Evolutionary conservation across 495 filamentous ascomycete genomes (phyloP), one percentile per base, ranked within the genome.

Genomic region (Penicillium antarcticum): DNA sequence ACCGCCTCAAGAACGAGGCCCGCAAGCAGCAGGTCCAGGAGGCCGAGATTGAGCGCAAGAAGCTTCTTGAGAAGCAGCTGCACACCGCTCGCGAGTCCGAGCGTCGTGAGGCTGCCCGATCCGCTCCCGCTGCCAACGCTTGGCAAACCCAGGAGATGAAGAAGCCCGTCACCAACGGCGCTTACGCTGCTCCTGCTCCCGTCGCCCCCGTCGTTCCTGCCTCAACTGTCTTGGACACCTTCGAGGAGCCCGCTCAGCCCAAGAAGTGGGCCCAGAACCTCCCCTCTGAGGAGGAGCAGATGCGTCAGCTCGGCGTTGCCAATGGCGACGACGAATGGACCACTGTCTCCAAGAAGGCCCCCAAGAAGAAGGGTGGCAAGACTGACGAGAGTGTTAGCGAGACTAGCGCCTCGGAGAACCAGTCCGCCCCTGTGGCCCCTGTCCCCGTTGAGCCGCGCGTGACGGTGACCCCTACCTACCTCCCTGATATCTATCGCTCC

Each of bases 211-310:
- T 52, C 17, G 42, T 64, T 23, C 34, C 53, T 21, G 41, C 57
- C 41, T 5, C 36, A 1, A 14, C 19, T 24, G 36, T 49, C 8
- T 37, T 49, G 11, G 46, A 49, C 11, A 49, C 46, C 13, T 49
- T 49, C 8, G 46, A 49, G 37, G 18, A 76, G 11, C 58, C 66
- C 40, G 63, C 57, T 18, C 42, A 57, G 42, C 52, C 56, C 47
- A 66, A 63, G 48, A 59, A 69, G 53, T 87, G 79, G 83, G 70
- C 74, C 37, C 67, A 75, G 38, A 77, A 77, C 47, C 74, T 87
- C 36, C 87, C 85, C 5, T 88, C 88, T 0, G 90, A 95, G 69
- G 90, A 96, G 62, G 89, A 94, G 68, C 90, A 95, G 72, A 71
- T 94, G 70, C 79, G 86, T 65, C 72, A 87, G 55, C 72, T 89